Percentiles rank a stretch among this genome's conserved stretches.
phyloP scores from a whole-genome alignment of 306 rosid genomes.

The Arachis hypogaea region DNA sequence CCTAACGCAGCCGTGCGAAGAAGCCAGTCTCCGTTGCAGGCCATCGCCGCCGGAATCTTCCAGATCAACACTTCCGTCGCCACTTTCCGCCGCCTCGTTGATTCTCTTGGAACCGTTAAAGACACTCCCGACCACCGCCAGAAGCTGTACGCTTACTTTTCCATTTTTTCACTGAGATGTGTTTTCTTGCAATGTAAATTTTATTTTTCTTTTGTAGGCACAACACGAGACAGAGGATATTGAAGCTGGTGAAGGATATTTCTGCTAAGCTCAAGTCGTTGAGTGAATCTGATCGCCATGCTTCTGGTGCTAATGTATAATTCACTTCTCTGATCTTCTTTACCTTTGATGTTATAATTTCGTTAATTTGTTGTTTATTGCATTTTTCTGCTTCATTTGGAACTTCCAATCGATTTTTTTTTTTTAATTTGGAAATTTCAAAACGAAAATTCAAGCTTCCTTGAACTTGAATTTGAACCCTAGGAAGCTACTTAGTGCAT shows the following conservation, averaged over 20 bases:
- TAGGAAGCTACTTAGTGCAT: neutral
- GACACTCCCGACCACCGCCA: conserved; percentile 75
- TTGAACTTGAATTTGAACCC: neutral
- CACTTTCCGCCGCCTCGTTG: conserved; percentile 73
- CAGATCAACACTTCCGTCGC: conserved; percentile 84
- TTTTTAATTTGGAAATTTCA: neutral
- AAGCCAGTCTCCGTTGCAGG: conserved; percentile 56
- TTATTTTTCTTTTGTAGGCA: conserved; percentile 47
- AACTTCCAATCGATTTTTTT: conserved; percentile 8
- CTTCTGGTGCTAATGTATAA: conserved; percentile 46
- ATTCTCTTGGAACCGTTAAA: conserved; percentile 70
- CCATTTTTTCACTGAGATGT: neutral
- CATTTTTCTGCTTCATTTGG: conserved; percentile 17
- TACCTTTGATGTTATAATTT: neutral
- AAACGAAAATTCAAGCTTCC: neutral
- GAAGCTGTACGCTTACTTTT: conserved; percentile 54
- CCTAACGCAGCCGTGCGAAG: conserved; percentile 30
- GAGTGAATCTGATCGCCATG: conserved; percentile 52
- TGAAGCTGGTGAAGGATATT: conserved; percentile 74
- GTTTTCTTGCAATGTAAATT: neutral
- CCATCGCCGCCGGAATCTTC: conserved; percentile 73
- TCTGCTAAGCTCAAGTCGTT: conserved; percentile 73
- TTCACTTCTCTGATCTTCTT: neutral
- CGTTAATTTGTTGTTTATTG: neutral
- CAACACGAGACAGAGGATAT: conserved; percentile 65